Evolutionary conservation across 768 basidiomycete species (phyloP).

Genomic region (Lyophyllum shimeji): DNA sequence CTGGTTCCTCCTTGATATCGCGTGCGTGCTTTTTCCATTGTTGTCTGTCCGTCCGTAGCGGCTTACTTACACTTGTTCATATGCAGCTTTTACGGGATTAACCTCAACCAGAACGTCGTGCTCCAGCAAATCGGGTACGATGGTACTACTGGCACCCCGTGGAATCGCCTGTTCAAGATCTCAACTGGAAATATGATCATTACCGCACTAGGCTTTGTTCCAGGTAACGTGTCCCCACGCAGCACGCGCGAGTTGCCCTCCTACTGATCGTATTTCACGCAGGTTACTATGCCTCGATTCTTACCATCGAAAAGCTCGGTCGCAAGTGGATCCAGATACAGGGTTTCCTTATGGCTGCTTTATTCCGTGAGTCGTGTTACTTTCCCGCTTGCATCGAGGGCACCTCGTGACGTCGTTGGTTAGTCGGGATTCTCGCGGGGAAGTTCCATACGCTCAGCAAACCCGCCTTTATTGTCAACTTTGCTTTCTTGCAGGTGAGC

Average conservation of each 20-base stretch:
- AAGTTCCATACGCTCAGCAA: slow-evolving; percentile 57
- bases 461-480: slow-evolving; percentile 67
- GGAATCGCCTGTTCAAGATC: slow-evolving; percentile 67
- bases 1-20: slow-evolving; percentile 80
- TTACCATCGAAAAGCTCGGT: slow-evolving; percentile 72
- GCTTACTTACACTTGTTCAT: neutral
- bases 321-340: slow-evolving; percentile 76
- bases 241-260: neutral
- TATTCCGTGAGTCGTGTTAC: slow-evolving; percentile 55
- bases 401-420: neutral
- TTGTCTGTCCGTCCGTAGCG: neutral
- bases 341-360: slow-evolving; percentile 68
- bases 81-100: slow-evolving; percentile 71
- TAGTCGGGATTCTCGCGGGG: slow-evolving; percentile 59
- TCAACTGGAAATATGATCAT: slow-evolving; percentile 71
- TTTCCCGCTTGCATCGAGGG: neutral
- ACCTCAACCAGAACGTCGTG: slow-evolving; percentile 74
- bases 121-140: slow-evolving; percentile 71
- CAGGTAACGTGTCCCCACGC: slow-evolving; percentile 39
- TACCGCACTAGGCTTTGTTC: slow-evolving; percentile 74
- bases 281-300: slow-evolving; percentile 70
- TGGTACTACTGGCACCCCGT: slow-evolving; percentile 53
- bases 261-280: neutral
- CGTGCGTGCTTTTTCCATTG: slow-evolving; percentile 32
- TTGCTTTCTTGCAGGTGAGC: slow-evolving; percentile 61